These are phyloP conservation scores for Cladochytrium replicatum DNA, from an alignment of 192 early-diverging fungal genomes.

Conservation along the genomic window DNA sequence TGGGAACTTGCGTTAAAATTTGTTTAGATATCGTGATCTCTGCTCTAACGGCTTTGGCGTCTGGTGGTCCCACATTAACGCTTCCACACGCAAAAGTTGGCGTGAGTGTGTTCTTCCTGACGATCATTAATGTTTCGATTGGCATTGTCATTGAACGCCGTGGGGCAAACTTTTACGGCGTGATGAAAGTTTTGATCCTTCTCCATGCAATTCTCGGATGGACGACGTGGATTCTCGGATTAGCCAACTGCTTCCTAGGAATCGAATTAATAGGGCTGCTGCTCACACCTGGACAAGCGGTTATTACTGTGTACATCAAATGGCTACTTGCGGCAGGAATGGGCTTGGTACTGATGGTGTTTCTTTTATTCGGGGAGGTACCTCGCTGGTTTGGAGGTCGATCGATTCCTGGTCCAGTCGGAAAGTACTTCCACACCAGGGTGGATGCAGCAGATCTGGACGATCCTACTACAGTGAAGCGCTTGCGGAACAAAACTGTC, in stretches of 20 bases:
- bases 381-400: not conserved
- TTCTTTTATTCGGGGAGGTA: not conserved
- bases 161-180: not conserved
- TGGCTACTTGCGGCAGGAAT: not conserved
- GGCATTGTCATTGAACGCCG: not conserved
- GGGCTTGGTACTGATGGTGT: not conserved
- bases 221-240: not conserved
- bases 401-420: not conserved
- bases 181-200: not conserved
- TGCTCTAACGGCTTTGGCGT: not conserved
- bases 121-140: not conserved
- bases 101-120: not conserved
- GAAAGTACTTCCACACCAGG: not conserved
- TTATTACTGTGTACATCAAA: not conserved
- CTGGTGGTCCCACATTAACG: not conserved
- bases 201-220: not conserved
- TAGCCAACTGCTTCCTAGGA: not conserved
- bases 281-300: not conserved
- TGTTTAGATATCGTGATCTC: not conserved
- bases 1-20: not conserved
- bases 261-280: not conserved
- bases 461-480: not conserved
- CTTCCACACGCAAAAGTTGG: not conserved
- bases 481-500: not conserved
- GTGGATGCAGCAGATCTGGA: not conserved